Percentiles rank a stretch among this genome's conserved stretches.
These are phyloP conservation scores for Sugiyamaella sp. DNA, from an alignment of 1,139 yeast genomes.

Conservation along the genomic window DNA sequence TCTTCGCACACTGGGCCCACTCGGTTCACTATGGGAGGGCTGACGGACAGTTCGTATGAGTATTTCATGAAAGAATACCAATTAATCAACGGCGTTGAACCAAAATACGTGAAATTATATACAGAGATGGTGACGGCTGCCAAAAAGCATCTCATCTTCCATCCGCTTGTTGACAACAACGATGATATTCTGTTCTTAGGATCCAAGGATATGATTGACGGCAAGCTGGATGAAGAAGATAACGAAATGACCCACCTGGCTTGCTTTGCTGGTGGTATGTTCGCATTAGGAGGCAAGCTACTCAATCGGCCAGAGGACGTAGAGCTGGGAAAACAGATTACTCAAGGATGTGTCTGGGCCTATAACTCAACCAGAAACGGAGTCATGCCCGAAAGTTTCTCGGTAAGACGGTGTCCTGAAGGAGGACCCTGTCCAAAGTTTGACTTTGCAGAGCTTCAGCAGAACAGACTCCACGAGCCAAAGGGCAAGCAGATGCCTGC, in stretches of 20 bases:
- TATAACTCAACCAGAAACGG: slow-evolving; percentile 51
- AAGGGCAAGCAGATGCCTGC: slow-evolving; percentile 5
- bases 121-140: slow-evolving; percentile 46
- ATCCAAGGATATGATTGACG: background rate
- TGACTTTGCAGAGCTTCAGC: slow-evolving; percentile 29
- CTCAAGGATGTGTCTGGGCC: slow-evolving; percentile 69
- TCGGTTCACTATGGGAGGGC: slow-evolving; percentile 53
- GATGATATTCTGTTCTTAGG: slow-evolving; percentile 14
- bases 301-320: slow-evolving; percentile 55
- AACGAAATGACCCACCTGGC: slow-evolving; percentile 58
- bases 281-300: slow-evolving; percentile 67
- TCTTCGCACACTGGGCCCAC: slow-evolving; percentile 2
- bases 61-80: slow-evolving; percentile 63
- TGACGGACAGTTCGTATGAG: slow-evolving; percentile 72
- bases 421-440: slow-evolving; percentile 34
- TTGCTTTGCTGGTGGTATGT: slow-evolving; percentile 75
- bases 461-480: background rate
- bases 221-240: slow-evolving; percentile 30
- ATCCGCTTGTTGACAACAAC: slow-evolving; percentile 52
- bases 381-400: slow-evolving; percentile 50
- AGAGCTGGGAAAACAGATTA: slow-evolving; percentile 59
- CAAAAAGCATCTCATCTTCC: slow-evolving; percentile 47
- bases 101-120: slow-evolving; percentile 43
- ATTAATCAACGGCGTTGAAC: slow-evolving; percentile 52
- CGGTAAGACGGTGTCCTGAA: slow-evolving; percentile 44